Base-by-base conservation (phyloP, 1,284 basidiomycete genomes). In the Vanrija sp. region DNA sequence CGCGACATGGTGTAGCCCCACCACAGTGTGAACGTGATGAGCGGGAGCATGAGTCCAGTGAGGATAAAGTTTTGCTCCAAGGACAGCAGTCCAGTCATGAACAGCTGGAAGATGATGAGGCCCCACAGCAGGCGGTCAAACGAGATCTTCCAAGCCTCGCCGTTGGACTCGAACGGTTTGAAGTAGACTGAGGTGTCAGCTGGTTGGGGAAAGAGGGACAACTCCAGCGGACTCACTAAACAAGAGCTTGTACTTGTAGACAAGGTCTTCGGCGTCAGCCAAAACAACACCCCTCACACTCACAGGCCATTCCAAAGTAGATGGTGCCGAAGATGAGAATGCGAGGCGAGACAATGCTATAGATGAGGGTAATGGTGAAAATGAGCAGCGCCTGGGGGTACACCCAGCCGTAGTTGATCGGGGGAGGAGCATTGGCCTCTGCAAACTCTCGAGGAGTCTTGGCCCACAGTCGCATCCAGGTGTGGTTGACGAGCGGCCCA, bases 191-290 rank as follows among this genome's bases (percentile, higher is more conserved):
- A 19, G 14, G 35, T 3, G 59, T 31, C 31, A 31, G 10, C 31
- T 27, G 25, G 48, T 41, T 25, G 8, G 59, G 22, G 49, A 41
- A 22, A 45, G 18, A 4, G 20, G 6, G 37, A 6, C 27, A 12
- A 12, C 27, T 31, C 27, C n/a, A 31, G 31, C n/a, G 4, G 14
- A 75, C 87, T 59, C 53, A 91, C 91, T 88, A 67, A 96, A 96
- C 2, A 97, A 79, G 3, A 97, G 81, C 71, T 97, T 95, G 78
- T 97, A 97, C 79, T 98, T 98, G 83, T 95, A 97, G 4, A 97
- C 92, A 5, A 96, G 80, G 67, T 94, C 73, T 75, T 31, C 12
- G 24, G 6, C 2, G 53, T 47, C 39, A 51, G 39, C 18, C 24
- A n/a, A 10, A 18, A 20, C 4, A 1, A 45, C 3, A 0, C 7